Conservation (phyloP, 495 filamentous ascomycete species). For the Tuber magnatum region DNA sequence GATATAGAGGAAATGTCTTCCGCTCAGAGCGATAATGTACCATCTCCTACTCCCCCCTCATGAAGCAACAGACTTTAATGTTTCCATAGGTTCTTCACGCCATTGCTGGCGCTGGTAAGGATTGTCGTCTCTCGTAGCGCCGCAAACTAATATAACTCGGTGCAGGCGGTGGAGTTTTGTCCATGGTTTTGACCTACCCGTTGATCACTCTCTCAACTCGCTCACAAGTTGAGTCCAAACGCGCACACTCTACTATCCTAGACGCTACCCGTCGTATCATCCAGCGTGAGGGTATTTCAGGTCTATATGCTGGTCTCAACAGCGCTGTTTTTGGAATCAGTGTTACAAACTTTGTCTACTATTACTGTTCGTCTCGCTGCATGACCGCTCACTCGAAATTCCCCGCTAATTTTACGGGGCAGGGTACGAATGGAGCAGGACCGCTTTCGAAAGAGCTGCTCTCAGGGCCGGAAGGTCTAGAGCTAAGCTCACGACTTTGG, state of each 20-base stretch:
- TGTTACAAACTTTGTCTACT: conserved; percentile 99
- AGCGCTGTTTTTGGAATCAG: conserved; percentile 94
- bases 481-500: conserved; percentile 77
- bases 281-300: conserved; percentile 76
- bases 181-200: conserved; percentile 95
- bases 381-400: neutral
- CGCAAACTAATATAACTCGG: conserved; percentile 88
- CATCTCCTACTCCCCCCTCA: neutral
- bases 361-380: conserved; percentile 64
- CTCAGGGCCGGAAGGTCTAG: conserved; percentile 64
- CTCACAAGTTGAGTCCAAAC: conserved; percentile 94
- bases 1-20: conserved; percentile 21
- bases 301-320: conserved; percentile 81
- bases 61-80: conserved; percentile 7
- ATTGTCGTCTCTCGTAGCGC: neutral
- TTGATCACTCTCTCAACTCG: conserved; percentile 96
- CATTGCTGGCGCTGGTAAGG: conserved; percentile 37
- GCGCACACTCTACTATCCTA: conserved; percentile 71
- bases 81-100: conserved; percentile 37
- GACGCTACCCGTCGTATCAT: conserved; percentile 80
- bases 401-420: neutral
- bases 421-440: conserved; percentile 93
- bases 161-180: conserved; percentile 85
- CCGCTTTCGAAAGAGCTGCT: conserved; percentile 78
- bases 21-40: conserved; percentile 32